Percentiles rank a stretch among this genome's conserved stretches.
phyloP scores from a whole-genome alignment of 2,329 filamentous ascomycete genomes.

The Aspergillus japonicus region DNA sequence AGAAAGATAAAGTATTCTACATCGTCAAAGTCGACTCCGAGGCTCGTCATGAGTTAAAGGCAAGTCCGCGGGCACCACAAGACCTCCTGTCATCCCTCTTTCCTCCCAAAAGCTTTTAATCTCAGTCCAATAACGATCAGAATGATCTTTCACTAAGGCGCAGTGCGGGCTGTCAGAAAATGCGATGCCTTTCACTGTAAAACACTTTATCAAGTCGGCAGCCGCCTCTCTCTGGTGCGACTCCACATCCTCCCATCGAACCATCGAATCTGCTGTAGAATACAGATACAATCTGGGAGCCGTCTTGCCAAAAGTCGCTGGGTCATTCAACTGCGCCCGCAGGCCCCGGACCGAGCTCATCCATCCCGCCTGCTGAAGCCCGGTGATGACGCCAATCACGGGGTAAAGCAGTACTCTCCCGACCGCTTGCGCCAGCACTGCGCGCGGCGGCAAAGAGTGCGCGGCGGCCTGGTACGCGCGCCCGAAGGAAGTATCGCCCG shows the following conservation, averaged over 20 bases:
- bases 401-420: constrained; percentile 19
- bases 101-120: constrained; percentile 18
- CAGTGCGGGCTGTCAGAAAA: constrained; percentile 21
- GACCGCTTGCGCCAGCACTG: constrained; percentile 10
- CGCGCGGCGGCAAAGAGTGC: constrained; percentile 12
- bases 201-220: constrained; percentile 6
- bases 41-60: too few species aligned
- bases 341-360: constrained; percentile 17
- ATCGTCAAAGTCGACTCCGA: too few species aligned
- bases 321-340: constrained; percentile 18
- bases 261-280: constrained; percentile 18
- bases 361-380: constrained; percentile 12
- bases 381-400: constrained; percentile 12
- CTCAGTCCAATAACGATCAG: constrained; percentile 18
- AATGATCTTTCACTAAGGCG: constrained; percentile 20
- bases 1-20: too few species aligned
- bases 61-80: too few species aligned
- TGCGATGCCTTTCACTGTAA: constrained; percentile 9
- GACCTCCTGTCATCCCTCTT: background rate
- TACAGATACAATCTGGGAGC: constrained; percentile 21
- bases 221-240: constrained; percentile 17
- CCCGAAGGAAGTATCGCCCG: constrained; percentile 11
- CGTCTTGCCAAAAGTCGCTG: constrained; percentile 13
- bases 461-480: constrained; percentile 11
- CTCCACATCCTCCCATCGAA: constrained; percentile 22